A percentile compares a stretch with the other conserved stretches of the same genome.
These are phyloP conservation scores for Hymenoscyphus salicellus DNA, from an alignment of 2,329 filamentous ascomycete genomes.

Conservation along the genomic window DNA sequence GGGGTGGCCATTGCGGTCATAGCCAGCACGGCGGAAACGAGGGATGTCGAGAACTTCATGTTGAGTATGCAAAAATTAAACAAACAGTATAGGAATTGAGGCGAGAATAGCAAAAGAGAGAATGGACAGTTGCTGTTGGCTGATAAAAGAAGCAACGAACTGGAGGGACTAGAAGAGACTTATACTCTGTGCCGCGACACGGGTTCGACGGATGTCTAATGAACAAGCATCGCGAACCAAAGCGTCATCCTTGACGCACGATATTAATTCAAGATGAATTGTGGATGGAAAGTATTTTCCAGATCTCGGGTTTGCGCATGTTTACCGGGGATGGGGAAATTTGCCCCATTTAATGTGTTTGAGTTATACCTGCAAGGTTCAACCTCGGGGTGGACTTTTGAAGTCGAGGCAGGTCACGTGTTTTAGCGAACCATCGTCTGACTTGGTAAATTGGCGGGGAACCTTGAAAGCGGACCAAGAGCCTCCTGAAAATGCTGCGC, in stretches of 20 bases:
- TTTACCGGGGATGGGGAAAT: neutral
- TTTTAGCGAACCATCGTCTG: neutral
- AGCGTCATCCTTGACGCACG: neutral
- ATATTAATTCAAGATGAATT: neutral
- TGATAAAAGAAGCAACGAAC: neutral
- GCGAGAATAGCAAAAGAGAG: neutral
- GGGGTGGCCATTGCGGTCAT: constrained; percentile 15
- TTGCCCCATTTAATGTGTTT: neutral
- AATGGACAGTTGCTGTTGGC: neutral
- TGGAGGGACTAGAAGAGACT: neutral
- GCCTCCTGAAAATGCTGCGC: neutral
- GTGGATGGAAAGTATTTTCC: neutral
- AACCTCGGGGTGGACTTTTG: neutral
- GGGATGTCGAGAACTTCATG: constrained; percentile 19
- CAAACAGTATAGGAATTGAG: neutral
- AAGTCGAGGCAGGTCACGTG: neutral
- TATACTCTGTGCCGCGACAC: neutral
- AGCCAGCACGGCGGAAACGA: constrained; percentile 11
- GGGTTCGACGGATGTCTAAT: neutral
- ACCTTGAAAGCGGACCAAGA: neutral
- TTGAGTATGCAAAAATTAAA: neutral
- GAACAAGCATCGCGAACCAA: neutral
- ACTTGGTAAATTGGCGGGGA: neutral
- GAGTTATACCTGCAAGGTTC: neutral
- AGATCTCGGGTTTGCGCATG: neutral